Percentiles rank a stretch among this genome's conserved stretches.
phyloP scores from a whole-genome alignment of 495 filamentous ascomycete species.

The Podospora pseudoanserina region DNA sequence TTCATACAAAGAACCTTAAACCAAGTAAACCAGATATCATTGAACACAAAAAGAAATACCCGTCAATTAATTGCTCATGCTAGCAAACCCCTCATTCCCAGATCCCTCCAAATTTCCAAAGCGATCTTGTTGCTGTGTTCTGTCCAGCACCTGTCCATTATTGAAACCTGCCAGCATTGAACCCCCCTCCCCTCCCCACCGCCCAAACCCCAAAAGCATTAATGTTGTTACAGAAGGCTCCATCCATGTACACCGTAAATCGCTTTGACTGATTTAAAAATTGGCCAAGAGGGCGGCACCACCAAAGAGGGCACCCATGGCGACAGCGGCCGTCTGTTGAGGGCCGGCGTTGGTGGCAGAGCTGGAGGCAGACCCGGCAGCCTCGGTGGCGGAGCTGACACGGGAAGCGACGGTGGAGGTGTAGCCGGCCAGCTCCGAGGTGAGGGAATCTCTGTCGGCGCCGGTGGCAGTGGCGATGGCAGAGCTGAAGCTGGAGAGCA shows the following conservation, averaged over 20 bases:
- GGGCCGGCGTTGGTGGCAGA: constrained; percentile 13
- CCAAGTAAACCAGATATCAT: neutral
- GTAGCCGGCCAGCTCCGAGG: constrained; percentile 19
- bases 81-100: neutral
- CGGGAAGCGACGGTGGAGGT: constrained; percentile 18
- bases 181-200: too few relatives aligned
- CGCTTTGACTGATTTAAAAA: constrained; percentile 18
- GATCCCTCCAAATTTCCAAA: neutral
- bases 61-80: neutral
- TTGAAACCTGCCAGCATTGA: neutral
- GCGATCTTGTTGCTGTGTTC: neutral
- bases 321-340: constrained; percentile 34
- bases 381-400: constrained; percentile 17
- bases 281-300: constrained; percentile 32
- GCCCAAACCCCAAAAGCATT: neutral
- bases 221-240: neutral
- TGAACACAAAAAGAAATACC: neutral
- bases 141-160: neutral
- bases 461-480: constrained; percentile 29
- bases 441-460: constrained; percentile 22
- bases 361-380: constrained; percentile 11
- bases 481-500: constrained; percentile 19
- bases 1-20: neutral
- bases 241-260: neutral
- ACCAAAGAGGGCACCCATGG: constrained; percentile 37